These are phyloP conservation scores for Chalaropsis ovoidea DNA, from an alignment of 2,329 filamentous ascomycete genomes.

Conservation along the genomic window DNA sequence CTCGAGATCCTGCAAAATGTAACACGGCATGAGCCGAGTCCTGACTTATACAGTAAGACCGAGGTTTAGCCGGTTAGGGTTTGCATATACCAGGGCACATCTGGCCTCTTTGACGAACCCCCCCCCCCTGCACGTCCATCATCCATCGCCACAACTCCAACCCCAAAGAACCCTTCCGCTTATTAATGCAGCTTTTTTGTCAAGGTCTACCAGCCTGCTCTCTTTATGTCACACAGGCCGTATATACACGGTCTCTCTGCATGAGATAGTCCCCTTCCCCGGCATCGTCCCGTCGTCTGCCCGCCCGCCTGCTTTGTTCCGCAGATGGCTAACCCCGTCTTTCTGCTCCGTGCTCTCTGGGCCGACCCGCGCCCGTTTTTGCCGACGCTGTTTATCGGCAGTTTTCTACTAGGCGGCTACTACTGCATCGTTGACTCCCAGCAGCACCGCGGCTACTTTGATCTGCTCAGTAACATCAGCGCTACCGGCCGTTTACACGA, in stretches of 20 bases:
- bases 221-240: too few species aligned
- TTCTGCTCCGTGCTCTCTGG: constrained; percentile 19
- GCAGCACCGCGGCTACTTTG: constrained; percentile 15
- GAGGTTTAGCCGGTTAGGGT: neutral
- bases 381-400: constrained; percentile 16
- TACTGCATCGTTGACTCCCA: constrained; percentile 15
- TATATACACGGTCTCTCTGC: too few species aligned
- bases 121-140: neutral
- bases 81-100: neutral
- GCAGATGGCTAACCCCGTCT: constrained; percentile 17
- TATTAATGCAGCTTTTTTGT: too few species aligned
- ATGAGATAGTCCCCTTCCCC: constrained; percentile 32
- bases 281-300: too few species aligned
- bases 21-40: neutral
- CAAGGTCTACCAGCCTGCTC: too few species aligned
- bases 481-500: constrained; percentile 6
- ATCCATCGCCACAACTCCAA: neutral
- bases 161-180: too few species aligned
- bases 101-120: neutral
- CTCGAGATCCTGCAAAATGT: neutral
- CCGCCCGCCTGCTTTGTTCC: neutral
- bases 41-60: neutral
- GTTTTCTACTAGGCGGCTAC: constrained; percentile 16
- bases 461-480: neutral
- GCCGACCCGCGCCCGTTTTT: constrained; percentile 20